Base-by-base conservation (phyloP, 768 basidiomycete species). In the Trametopsis cervina region DNA sequence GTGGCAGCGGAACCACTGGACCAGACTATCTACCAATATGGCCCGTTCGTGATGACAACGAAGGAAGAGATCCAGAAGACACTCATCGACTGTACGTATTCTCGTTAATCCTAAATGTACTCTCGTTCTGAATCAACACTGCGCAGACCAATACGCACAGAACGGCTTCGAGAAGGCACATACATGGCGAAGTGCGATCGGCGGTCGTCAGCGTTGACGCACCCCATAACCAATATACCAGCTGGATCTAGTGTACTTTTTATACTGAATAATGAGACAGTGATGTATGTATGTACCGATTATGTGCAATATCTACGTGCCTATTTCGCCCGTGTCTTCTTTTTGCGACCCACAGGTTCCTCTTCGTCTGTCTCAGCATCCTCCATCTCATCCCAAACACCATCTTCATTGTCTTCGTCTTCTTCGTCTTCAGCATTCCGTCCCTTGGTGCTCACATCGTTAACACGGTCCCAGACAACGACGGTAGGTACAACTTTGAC, bases 151-250 rank as follows among this genome's bases (percentile, higher is more conserved):
- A 66, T 64, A 68, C 36, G 86, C 81, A 27, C 66, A 58, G 55
- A 96, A 97, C 60, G 95, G 95, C 3, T 97, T 97, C 63, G 95
- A 97, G 67, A 83, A 81, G 54, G 93, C 83, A 5, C 83, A 81
- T 53, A 81, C 72, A 13, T 98, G 94, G 95, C 77, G 83, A 67
- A 90, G 87, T 58, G 73, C 83, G 61, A 91, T 93, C 57, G 91
- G 77, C 5, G 56, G 59, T 43, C 50, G 47, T 36, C 54, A 29
- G 43, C 27, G n/a, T n/a, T 43, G n/a, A 21, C 18, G 7, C 22
- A 40, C 39, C 7, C 10, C n/a, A 21, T 7, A 15, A 17, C 7
- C 17, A 7, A n/a, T n/a, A n/a, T n/a, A n/a, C n/a, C n/a, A n/a
- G n/a, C n/a, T n/a, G n/a, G n/a, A n/a, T n/a, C n/a, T n/a, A 40